Percentiles rank a stretch among this genome's conserved stretches.
phyloP scores from a whole-genome alignment of 169 alveolate species.

The Besnoitia besnoiti region DNA sequence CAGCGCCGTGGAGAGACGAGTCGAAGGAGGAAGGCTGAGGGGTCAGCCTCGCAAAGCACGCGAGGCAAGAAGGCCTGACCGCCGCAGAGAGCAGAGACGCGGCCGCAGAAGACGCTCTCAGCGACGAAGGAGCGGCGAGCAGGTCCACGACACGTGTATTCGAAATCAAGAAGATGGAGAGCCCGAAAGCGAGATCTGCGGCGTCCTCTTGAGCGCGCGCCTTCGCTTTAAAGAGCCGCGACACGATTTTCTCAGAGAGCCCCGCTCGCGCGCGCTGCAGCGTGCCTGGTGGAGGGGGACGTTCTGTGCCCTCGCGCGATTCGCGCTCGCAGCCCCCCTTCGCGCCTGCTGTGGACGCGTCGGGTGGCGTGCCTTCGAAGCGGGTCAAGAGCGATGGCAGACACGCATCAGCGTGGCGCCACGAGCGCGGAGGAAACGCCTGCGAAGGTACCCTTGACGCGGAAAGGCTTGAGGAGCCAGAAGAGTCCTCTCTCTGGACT shows the following conservation, averaged over 20 bases:
- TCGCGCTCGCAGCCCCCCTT: background rate
- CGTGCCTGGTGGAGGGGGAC: too few species aligned
- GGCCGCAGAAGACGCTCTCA: background rate
- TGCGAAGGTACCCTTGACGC: too few species aligned
- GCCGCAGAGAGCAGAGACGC: background rate
- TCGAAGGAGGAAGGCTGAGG: too few species aligned
- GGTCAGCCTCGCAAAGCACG: slow-evolving; percentile 14
- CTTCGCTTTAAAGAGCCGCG: background rate
- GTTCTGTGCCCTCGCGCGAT: background rate
- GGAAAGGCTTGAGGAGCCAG: background rate
- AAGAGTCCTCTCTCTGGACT: background rate
- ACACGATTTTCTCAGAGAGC: background rate
- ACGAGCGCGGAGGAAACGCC: background rate
- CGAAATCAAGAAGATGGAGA: background rate
- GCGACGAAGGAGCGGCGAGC: background rate
- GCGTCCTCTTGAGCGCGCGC: background rate
- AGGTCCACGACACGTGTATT: background rate
- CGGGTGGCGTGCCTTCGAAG: background rate
- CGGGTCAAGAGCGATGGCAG: background rate
- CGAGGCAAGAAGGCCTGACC: background rate
- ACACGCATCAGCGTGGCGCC: background rate
- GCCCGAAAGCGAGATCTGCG: background rate
- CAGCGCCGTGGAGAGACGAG: background rate
- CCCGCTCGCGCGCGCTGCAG: too few species aligned
- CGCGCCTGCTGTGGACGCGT: background rate